Evolutionary conservation across 1,139 yeast genomes (phyloP).

Genomic region (Geotrichum reessii): DNA sequence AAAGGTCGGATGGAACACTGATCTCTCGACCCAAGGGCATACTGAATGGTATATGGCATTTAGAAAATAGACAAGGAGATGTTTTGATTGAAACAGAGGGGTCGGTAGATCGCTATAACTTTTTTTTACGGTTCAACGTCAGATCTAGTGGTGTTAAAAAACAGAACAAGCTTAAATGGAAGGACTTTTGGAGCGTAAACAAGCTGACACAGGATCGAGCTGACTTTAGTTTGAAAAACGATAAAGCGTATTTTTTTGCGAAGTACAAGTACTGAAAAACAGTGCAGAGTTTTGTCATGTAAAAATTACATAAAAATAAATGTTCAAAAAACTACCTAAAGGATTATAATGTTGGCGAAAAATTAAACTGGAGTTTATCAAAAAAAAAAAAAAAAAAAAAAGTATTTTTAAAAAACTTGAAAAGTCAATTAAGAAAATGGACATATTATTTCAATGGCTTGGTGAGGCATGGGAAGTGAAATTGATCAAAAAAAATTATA

Average conservation of each 20-base stretch:
- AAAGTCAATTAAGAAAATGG: too few species aligned
- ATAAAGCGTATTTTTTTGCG: constrained; percentile 64
- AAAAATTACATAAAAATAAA: too few species aligned
- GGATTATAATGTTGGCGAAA: too few species aligned
- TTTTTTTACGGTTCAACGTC: constrained; percentile 57
- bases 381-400: too few species aligned
- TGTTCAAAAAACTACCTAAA: too few species aligned
- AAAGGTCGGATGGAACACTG: constrained; percentile 25
- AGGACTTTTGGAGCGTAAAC: constrained; percentile 51
- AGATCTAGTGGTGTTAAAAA: constrained; percentile 51
- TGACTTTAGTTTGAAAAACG: constrained; percentile 57
- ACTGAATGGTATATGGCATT: constrained; percentile 46
- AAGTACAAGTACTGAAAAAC: constrained; percentile 3
- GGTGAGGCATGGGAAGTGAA: too few species aligned
- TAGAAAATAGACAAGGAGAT: constrained; percentile 50
- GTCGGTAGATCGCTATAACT: constrained; percentile 55
- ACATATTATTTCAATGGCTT: too few species aligned
- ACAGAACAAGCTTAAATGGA: constrained; percentile 68
- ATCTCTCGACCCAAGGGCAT: constrained; percentile 32
- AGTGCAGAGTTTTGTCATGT: too few species aligned
- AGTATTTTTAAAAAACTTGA: too few species aligned
- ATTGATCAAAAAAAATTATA: too few species aligned
- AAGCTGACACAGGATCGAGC: constrained; percentile 48
- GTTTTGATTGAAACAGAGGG: constrained; percentile 52
- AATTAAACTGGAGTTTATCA: too few species aligned